Evolutionary conservation across 495 filamentous ascomycete species (phyloP).

Genomic region (Aspergillus nidulans): DNA sequence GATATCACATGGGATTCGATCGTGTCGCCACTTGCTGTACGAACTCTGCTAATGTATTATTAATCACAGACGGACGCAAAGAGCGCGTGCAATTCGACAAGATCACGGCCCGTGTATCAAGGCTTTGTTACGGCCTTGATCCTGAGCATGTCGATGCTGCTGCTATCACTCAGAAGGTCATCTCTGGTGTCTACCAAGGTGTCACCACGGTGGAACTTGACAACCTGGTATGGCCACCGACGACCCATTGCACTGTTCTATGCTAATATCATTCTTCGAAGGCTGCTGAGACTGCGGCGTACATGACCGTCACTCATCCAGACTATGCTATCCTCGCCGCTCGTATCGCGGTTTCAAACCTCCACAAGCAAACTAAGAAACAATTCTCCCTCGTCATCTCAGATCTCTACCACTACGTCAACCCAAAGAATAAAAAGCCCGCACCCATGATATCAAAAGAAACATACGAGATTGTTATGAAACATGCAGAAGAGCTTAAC

Average conservation of each 20-base stretch:
- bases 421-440: constrained; percentile 80
- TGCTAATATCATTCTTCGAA: constrained; percentile 33
- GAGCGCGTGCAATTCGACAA: constrained; percentile 99
- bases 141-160: constrained; percentile 95
- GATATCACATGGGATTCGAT: not conserved
- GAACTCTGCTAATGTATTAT: constrained; percentile 21
- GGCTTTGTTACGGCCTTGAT: constrained; percentile 95
- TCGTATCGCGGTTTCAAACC: constrained; percentile 97
- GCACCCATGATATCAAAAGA: constrained; percentile 91
- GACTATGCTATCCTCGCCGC: constrained; percentile 99
- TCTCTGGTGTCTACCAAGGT: constrained; percentile 97
- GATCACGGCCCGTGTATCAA: constrained; percentile 96
- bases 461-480: constrained; percentile 87
- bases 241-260: not conserved
- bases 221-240: constrained; percentile 70
- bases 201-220: constrained; percentile 94
- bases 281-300: constrained; percentile 98
- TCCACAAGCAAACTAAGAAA: constrained; percentile 99
- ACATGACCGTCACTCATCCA: constrained; percentile 99
- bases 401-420: constrained; percentile 93
- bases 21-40: constrained; percentile 25
- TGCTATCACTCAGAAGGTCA: constrained; percentile 98
- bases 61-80: constrained; percentile 83
- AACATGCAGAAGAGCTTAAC: constrained; percentile 92
- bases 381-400: constrained; percentile 92